Base-by-base conservation (phyloP, 306 rosid species). In the Astragalus membranaceus region DNA sequence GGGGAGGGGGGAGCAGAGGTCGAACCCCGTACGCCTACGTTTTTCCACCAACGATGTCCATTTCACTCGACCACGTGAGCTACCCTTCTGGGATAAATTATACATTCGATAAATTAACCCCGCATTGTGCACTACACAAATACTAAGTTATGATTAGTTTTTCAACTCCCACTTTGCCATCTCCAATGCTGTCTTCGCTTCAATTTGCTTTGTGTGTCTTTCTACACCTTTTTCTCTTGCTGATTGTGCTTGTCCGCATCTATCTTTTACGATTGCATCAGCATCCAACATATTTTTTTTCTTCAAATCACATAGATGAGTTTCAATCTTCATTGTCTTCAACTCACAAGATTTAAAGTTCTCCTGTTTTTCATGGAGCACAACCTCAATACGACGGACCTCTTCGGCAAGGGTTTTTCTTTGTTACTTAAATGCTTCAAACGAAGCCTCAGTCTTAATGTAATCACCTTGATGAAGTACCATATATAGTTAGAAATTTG, bases 401-500 rank as follows among this genome's bases (percentile, higher is more conserved):
- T 78, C 73, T 55, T 70, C 78, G 8, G n/a, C 23, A 59, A 82
- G 81, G 26, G 47, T 29, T 52, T 74, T 59, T 32, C 43, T 30
- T 0, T 5, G 51, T 17, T 15, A 15, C 10, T 74, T 44, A 6
- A 61, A 75, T 46, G 2, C 48, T 62, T 30, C 48, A 16, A 78
- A 55, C 60, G 6, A 16, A 8, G 81, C 39, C 63, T 78, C 33
- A 2, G 78, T 75, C 53, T 75, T 60, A 26, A 8, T 29, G 39
- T 29, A 15, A 0, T 70, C 32, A 4, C 64, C 65, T 47, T 48
- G 64, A 78, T 75, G 48, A 58, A 82, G 37, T 75, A 49, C 75
- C 70, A 59, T 17, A 82, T 75, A 65, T 65, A 54, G 16, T 59
- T 73, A 59, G 75, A 75, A 46, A 78, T 75, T 13, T 44, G 59